Evolutionary conservation across 1,284 basidiomycete species (phyloP).

Genomic region (Moniliophthora roreri): DNA sequence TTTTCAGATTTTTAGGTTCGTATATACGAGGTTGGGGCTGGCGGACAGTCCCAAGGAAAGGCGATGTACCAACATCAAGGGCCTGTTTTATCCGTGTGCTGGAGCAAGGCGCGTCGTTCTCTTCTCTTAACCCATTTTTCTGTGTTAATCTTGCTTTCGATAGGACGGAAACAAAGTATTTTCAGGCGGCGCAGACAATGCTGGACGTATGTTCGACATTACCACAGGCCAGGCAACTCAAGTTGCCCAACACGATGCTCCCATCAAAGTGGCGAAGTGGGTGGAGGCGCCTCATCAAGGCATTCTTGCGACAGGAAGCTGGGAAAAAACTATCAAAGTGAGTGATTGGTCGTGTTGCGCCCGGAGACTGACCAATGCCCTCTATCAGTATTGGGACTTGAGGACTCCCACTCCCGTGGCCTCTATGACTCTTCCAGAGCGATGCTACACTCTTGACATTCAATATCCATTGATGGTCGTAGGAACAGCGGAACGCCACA

Average conservation of each 20-base stretch:
- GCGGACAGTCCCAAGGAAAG: constrained; percentile 65
- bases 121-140: not conserved
- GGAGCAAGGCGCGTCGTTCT: constrained; percentile 58
- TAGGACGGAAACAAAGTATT: constrained; percentile 78
- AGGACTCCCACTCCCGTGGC: constrained; percentile 73
- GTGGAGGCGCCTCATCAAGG: constrained; percentile 60
- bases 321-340: constrained; percentile 88
- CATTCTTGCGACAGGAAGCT: constrained; percentile 82
- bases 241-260: constrained; percentile 80
- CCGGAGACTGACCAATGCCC: not conserved
- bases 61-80: constrained; percentile 81
- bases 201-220: constrained; percentile 77
- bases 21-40: constrained; percentile 54
- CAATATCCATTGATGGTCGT: constrained; percentile 88
- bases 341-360: constrained; percentile 10
- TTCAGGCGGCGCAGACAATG: constrained; percentile 81
- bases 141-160: not conserved
- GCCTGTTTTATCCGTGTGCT: constrained; percentile 77
- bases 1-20: constrained; percentile 40
- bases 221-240: constrained; percentile 65
- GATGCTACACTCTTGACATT: constrained; percentile 88
- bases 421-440: constrained; percentile 81
- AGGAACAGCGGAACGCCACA: constrained; percentile 91
- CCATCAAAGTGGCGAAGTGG: constrained; percentile 75
- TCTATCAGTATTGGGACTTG: constrained; percentile 88